phyloP scores from a whole-genome alignment of 306 rosid genomes.

The Lablab purpureus region DNA sequence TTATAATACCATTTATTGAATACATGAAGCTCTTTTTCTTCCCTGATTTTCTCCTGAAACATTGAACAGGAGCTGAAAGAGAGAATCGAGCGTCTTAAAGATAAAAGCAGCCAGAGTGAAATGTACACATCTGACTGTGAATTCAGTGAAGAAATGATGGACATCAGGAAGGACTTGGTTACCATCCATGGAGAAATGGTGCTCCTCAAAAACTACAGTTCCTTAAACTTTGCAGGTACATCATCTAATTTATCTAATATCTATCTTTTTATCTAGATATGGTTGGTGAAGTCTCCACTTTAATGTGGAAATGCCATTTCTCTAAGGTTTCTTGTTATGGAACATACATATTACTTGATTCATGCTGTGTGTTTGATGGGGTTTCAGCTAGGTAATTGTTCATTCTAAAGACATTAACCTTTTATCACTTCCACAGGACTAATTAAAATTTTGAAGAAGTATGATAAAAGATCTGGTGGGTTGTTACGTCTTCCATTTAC shows the following conservation, averaged over 20 bases:
- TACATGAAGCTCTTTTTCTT: constrained; percentile 8
- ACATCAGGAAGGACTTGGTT: constrained; percentile 90
- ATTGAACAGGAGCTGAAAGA: constrained; percentile 81
- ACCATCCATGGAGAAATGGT: constrained; percentile 98
- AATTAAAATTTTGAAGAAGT: constrained; percentile 90
- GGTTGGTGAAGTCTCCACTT: constrained; percentile 14
- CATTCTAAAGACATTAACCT: constrained; percentile 38
- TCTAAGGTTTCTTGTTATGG: constrained; percentile 38
- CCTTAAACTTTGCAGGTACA: constrained; percentile 93
- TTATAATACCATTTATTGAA: constrained; percentile 26
- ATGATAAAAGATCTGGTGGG: constrained; percentile 91
- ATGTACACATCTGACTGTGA: constrained; percentile 71
- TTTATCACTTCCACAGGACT: constrained; percentile 69
- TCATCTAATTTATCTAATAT: background rate
- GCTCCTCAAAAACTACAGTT: constrained; percentile 92
- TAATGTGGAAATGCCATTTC: constrained; percentile 40
- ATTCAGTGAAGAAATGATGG: constrained; percentile 97
- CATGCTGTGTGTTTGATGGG: constrained; percentile 5
- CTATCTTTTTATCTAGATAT: constrained; percentile 20
- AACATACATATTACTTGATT: constrained; percentile 22
- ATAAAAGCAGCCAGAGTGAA: constrained; percentile 64
- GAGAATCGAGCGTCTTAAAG: constrained; percentile 78
- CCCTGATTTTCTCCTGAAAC: constrained; percentile 42
- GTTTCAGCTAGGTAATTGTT: constrained; percentile 24
- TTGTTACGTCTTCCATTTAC: constrained; percentile 81